These are phyloP conservation scores for Moringa oleifera DNA, from an alignment of 345 rosid species.

Conservation along the genomic window DNA sequence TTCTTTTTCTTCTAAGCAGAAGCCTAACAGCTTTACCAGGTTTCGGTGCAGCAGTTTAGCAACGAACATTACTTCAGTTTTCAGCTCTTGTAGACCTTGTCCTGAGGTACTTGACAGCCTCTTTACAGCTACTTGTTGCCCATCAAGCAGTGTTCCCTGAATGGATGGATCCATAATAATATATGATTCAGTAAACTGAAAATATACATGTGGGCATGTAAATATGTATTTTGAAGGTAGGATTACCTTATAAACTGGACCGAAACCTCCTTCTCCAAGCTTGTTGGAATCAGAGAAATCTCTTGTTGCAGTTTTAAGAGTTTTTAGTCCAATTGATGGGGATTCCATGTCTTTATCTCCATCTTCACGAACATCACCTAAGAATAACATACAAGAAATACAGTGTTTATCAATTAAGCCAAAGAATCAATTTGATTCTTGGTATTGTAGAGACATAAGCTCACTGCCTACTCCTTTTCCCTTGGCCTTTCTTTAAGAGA, in stretches of 20 bases:
- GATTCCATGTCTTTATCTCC: constrained; percentile 18
- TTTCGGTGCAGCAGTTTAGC: constrained; percentile 38
- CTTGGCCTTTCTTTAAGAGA: constrained; percentile 16
- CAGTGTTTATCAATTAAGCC: too few relatives aligned
- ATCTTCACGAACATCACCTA: constrained; percentile 14
- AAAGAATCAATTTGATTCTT: too few relatives aligned
- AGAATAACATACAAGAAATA: background rate
- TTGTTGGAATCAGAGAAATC: constrained; percentile 28
- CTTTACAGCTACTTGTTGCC: constrained; percentile 30
- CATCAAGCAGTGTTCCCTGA: constrained; percentile 28
- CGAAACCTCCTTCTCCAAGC: constrained; percentile 47
- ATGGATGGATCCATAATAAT: too few relatives aligned
- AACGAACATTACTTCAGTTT: constrained; percentile 33
- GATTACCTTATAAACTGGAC: constrained; percentile 24
- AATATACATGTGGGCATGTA: too few relatives aligned
- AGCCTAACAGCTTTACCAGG: constrained; percentile 39
- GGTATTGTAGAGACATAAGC: background rate
- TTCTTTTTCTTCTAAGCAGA: constrained; percentile 33
- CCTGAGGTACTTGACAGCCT: constrained; percentile 25
- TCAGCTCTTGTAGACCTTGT: constrained; percentile 36
- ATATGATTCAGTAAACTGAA: too few relatives aligned
- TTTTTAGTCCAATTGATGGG: constrained; percentile 22
- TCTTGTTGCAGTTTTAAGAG: constrained; percentile 29
- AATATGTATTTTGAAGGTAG: background rate
- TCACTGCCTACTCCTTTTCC: constrained; percentile 14